Evolutionary conservation across 306 rosid genomes (phyloP).

Genomic region (Quercus cerris): DNA sequence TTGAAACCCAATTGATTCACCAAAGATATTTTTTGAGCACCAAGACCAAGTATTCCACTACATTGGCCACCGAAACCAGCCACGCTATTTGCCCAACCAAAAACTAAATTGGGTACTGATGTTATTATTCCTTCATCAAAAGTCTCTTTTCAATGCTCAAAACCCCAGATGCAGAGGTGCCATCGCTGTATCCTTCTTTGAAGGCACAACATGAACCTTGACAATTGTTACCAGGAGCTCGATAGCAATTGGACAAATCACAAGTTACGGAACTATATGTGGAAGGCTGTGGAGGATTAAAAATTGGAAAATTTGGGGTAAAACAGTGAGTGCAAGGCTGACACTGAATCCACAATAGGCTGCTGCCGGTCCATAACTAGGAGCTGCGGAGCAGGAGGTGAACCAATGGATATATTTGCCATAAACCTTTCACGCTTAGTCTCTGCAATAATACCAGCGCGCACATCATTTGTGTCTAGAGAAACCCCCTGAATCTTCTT

Average conservation of each 20-base stretch:
- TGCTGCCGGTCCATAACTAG: conserved; percentile 5
- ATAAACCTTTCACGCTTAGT: not conserved
- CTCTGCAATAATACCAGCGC: conserved; percentile 3
- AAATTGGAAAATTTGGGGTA: conserved; percentile 6
- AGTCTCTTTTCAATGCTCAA: conserved; percentile 18
- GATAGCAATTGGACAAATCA: too few species aligned
- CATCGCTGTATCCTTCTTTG: too few species aligned
- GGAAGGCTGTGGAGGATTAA: conserved; percentile 19
- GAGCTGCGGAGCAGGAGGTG: conserved; percentile 41
- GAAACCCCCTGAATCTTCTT: too few species aligned
- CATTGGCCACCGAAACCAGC: not conserved
- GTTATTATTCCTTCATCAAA: conserved; percentile 12
- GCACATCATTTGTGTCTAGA: too few species aligned
- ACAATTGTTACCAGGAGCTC: too few species aligned
- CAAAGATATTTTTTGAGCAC: conserved; percentile 11
- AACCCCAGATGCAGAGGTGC: not conserved
- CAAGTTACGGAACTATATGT: too few species aligned
- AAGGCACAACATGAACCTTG: too few species aligned
- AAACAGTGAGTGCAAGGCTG: conserved; percentile 31
- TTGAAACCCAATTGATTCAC: not conserved
- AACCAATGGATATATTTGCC: conserved; percentile 46
- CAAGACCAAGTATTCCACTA: conserved; percentile 44
- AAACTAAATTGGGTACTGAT: not conserved
- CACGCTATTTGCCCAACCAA: conserved; percentile 34
- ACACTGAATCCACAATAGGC: too few species aligned